These are phyloP conservation scores for Gossypium rotundifolium DNA, from an alignment of 345 rosid genomes.

Conservation along the genomic window DNA sequence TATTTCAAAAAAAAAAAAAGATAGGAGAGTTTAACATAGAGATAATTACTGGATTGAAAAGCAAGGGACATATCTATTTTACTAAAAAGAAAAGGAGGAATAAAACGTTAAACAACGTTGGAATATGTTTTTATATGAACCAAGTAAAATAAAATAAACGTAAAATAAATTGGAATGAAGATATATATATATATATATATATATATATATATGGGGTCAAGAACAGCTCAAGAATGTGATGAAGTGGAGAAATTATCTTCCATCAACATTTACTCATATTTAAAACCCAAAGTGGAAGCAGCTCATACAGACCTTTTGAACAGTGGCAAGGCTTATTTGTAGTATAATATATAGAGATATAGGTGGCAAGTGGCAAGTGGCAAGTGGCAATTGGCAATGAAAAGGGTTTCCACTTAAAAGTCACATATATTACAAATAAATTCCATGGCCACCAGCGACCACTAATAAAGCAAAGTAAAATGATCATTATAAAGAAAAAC, in stretches of 20 bases:
- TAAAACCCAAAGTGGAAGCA: not conserved
- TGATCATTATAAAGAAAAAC: not conserved
- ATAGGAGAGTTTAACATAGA: too few relatives aligned
- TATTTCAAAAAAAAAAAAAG: too few relatives aligned
- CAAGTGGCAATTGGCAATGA: conserved; percentile 15
- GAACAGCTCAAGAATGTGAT: not conserved
- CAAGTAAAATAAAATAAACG: not conserved
- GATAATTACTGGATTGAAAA: too few relatives aligned
- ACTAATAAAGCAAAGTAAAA: not conserved
- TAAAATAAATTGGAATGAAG: not conserved
- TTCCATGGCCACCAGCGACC: conserved; percentile 18
- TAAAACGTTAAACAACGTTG: too few relatives aligned
- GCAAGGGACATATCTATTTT: too few relatives aligned
- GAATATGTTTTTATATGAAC: not conserved
- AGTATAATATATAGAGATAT: not conserved
- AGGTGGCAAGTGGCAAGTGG: not conserved
- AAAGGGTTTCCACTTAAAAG: conserved; percentile 30
- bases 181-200: too few relatives aligned
- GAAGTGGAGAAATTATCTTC: not conserved
- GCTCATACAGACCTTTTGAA: not conserved
- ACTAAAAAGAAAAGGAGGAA: too few relatives aligned
- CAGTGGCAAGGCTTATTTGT: not conserved
- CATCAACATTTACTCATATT: not conserved
- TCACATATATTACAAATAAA: not conserved
- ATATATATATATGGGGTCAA: too few relatives aligned